Evolutionary conservation across 2,329 filamentous ascomycete genomes (phyloP), one percentile per base, ranked within the genome.

Genomic region (Alternaria angustiovoidea): DNA sequence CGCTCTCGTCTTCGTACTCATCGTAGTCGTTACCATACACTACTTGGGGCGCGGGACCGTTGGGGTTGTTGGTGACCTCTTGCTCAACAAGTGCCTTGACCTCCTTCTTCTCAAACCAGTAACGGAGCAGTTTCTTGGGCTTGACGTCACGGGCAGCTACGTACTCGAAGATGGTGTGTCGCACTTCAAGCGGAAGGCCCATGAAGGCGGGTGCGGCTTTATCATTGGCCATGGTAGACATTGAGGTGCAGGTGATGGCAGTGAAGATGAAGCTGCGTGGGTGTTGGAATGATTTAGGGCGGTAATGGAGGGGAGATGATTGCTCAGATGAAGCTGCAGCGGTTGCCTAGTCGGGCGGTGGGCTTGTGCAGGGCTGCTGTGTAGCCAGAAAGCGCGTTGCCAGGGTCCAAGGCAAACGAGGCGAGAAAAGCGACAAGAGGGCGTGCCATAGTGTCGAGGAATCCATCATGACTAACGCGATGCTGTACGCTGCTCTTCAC

Each of bases 21-120:
- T 67, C 51, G 34, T 55, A 42, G 28, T 62, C 52, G 16, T 63
- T 36, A 48, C 56, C 52, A 53, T 68, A 62, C 18, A 59, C 48
- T 4, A 63, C 52, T 6, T 42, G 41, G 20, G 67, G 60, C 24
- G 52, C 51, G 8, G 57, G 54, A 4, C 47, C 57, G n/a, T 47
- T 48, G 6, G 70, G 65, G 46, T 70, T 44, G 44, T 56, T 18
- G 18, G 57, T 56, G 9, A 41, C 47, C 4, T 61, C 20, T 28
- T 65, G 32, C 14, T 67, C 69, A 6, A 68, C 59, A 7, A 60
- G 44, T 54, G 66, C 55, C 32, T 64, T 65, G 42, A 71, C 43
- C 22, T 78, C 75, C 46, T 67, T 64, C 67, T 70, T 76, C 67
- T 78, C 76, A 57, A 78, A 77, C 75, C 75, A 78, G 42, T 69